Base-by-base conservation (phyloP, 352 stramenopile species). In the Phytophthora hybrid region DNA sequence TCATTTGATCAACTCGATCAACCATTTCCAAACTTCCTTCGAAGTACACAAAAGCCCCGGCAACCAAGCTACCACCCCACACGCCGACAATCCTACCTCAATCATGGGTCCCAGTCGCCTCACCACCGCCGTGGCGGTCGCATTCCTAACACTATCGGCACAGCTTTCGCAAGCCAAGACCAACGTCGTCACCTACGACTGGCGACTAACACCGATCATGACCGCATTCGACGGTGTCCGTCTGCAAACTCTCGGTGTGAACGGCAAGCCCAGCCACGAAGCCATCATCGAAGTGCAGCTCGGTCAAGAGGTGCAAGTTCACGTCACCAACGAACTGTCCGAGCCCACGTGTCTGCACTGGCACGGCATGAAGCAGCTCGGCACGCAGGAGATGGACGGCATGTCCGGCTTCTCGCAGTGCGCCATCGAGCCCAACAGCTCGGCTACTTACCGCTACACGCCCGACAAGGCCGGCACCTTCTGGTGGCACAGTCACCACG, bases 401-500 rank as follows among this genome's bases (percentile, higher is more conserved):
- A 14, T 44, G 3, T 44, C 37, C 11, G 37, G 37, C 37, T 44
- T 44, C 37, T 18, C 37, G 37, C 37, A 44, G 37, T 44, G 37
- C 11, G 14, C 16, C 37, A 44, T 44, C 18, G 41, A 60, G 11
- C 66, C 74, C n/a, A 68, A 74, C 21, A 47, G 29, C 8, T 69
- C 64, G 16, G 62, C 72, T 1, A 61, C 61, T 9, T 84, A 84
- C 62, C 63, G 56, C 31, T 80, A 78, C 59, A 81, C 54, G n/a
- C 74, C 71, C 13, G 66, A 79, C 59, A 75, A 78, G 44, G 32
- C 66, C 5, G 77, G 77, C 21, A 81, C 71, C 11, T 83, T 78
- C 47, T 81, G 74, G 77, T 84, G 71, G 61, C 77, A 84, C 61
- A 71, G 65, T 49, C 77, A 81, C 44, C 64, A 84, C 23, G 63